Evolutionary conservation across 805 yeast species (phyloP).

Genomic region (Naumovozyma castellii): DNA sequence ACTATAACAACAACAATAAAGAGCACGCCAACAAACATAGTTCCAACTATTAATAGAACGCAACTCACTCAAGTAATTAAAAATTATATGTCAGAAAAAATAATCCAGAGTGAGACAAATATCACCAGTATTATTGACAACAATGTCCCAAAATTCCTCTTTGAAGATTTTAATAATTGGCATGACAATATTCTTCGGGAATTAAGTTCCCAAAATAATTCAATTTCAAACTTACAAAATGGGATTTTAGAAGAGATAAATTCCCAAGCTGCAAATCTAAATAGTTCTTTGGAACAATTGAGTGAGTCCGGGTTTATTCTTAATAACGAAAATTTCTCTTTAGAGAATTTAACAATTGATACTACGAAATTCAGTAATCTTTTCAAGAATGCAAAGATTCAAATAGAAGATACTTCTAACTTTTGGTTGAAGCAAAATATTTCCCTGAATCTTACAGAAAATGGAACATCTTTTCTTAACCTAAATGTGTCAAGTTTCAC

Average conservation of each 20-base stretch:
- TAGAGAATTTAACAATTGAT: neutral
- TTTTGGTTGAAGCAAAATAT: neutral
- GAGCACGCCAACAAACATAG: too few relatives aligned
- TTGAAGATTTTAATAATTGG: neutral
- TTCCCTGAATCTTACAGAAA: neutral
- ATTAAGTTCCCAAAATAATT: conserved; percentile 1
- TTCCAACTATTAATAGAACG: neutral
- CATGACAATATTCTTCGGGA: neutral
- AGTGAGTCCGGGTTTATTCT: conserved; percentile 1
- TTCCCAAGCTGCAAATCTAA: conserved; percentile 1
- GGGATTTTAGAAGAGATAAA: neutral
- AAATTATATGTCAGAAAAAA: neutral
- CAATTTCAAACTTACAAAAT: neutral
- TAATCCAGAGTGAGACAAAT: neutral
- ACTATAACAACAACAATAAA: conserved; percentile 2
- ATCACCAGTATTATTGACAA: neutral
- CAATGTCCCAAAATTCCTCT: neutral
- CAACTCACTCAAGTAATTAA: neutral
- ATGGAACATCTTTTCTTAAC: neutral
- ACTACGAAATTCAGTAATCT: neutral
- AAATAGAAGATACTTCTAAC: neutral
- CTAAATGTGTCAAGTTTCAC: neutral
- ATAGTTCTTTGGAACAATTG: conserved; percentile 2
- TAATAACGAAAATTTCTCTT: conserved; percentile 3
- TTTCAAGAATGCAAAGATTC: neutral